Conservation (phyloP, 1,139 yeast species). For the Scheffersomyces lignicola region DNA sequence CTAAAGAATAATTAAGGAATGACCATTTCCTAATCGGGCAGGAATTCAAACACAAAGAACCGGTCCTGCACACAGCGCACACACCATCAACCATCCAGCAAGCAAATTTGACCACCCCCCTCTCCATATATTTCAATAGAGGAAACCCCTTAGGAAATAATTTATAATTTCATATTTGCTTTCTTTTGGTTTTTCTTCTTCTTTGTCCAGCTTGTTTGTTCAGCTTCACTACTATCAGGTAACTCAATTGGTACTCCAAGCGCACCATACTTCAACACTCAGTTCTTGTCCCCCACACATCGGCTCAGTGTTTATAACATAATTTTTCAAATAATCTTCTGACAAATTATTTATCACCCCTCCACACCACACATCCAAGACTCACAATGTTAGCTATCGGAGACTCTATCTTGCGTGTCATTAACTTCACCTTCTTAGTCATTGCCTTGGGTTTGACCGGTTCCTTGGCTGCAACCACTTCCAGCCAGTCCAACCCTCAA, state of each 20-base stretch:
- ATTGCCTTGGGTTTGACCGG: constrained; percentile 84
- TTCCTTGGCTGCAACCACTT: constrained; percentile 72
- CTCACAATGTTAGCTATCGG: constrained; percentile 63
- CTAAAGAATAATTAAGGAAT: constrained; percentile 11
- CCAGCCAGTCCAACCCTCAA: constrained; percentile 62
- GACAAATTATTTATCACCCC: too few species aligned
- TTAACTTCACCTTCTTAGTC: constrained; percentile 73
- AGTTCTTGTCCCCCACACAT: background rate
- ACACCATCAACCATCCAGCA: too few species aligned
- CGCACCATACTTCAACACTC: too few species aligned
- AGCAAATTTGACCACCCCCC: constrained; percentile 2
- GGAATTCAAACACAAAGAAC: constrained; percentile 6
- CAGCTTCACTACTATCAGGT: too few species aligned
- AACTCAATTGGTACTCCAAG: background rate
- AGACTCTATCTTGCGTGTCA: constrained; percentile 70
- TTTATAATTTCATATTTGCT: background rate
- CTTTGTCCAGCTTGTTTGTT: too few species aligned
- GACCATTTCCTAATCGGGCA: constrained; percentile 16
- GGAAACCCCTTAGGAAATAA: background rate
- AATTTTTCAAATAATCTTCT: too few species aligned
- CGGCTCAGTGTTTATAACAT: too few species aligned
- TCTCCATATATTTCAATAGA: background rate
- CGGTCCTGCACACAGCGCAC: constrained; percentile 1
- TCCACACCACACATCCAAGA: too few species aligned
- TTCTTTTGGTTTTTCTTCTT: background rate